phyloP scores from a whole-genome alignment of 768 basidiomycete genomes.

The Phylloporus rhodoxanthus region DNA sequence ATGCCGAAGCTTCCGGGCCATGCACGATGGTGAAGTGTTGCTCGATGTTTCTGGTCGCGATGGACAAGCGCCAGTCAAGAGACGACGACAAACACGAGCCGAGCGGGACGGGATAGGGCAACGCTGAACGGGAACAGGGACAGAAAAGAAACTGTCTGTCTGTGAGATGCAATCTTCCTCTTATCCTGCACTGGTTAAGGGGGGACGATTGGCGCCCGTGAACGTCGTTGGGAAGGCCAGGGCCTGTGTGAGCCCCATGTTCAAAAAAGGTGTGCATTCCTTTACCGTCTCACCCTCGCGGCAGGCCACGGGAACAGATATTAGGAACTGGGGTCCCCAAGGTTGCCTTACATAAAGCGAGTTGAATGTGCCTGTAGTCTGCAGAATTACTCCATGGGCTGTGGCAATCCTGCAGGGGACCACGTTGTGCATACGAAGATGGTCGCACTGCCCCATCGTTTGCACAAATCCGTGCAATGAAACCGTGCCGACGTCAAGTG shows the following conservation, averaged over 20 bases:
- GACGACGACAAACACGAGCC: neutral
- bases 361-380: neutral
- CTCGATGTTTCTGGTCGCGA: neutral
- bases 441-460: too few relatives aligned
- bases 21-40: neutral
- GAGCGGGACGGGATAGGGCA: neutral
- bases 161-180: neutral
- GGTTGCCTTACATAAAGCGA: neutral
- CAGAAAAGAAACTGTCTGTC: neutral
- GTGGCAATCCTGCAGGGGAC: too few relatives aligned
- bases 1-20: slow-evolving; percentile 6
- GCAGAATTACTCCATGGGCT: too few relatives aligned
- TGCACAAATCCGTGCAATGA: too few relatives aligned
- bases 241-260: neutral
- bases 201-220: neutral
- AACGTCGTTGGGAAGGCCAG: neutral
- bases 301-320: neutral
- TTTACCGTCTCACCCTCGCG: neutral
- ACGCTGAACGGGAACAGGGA: neutral
- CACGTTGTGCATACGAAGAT: too few relatives aligned
- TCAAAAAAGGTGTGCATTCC: neutral
- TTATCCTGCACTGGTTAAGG: neutral
- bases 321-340: neutral
- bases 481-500: too few relatives aligned
- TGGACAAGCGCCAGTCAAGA: neutral